Base-by-base conservation (phyloP, 1,139 yeast genomes). In the Sugiyamaella sp. region DNA sequence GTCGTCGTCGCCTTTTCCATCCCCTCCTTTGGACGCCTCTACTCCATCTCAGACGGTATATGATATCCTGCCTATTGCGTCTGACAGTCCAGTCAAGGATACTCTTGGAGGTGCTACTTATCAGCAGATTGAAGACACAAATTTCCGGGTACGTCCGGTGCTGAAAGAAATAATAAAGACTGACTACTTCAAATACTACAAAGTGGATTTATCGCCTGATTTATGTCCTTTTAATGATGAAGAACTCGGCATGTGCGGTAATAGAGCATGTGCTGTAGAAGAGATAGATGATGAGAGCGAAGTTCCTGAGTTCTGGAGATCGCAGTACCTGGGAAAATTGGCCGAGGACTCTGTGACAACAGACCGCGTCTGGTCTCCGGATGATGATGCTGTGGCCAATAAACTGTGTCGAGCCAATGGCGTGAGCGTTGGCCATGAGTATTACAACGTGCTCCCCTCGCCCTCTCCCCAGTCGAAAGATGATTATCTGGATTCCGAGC, bases 191-290 rank as follows among this genome's bases (percentile, higher is more conserved):
- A 80, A 85, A 60, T 89, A 88, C 69, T 93, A 89, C 75, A 87
- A 89, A 70, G 80, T 95, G 56, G 89, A 95, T 67, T 76, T 95
- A 48, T 93, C 85, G 67, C 74, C 71, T 25, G 86, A 87, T 62
- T 83, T 84, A 67, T 95, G 99, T 70, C 91, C 95, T 38, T 89
- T 90, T 68, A 87, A 95, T 86, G 81, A 84, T 55, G 87, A 85
- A 61, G 88, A 82, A 63, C 86, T 80, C 63, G 87, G 85, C 24
- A 84, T 90, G 68, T 95, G 99, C 70, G 91, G 95, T 62, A 90
- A 95, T 66, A 80, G 90, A 60, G 89, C 91, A 51, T 95, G 99
- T 73, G 96, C 97, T 1, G 95, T 95, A 29, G 97, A 93, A 69
- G 80, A 87, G 21, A 69, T 79, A 43, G 80, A 80, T 57, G 80